Evolutionary conservation across 140 eudicot species (phyloP), one percentile per base, ranked within the genome.

Genomic region (Ambrosia hybrid): DNA sequence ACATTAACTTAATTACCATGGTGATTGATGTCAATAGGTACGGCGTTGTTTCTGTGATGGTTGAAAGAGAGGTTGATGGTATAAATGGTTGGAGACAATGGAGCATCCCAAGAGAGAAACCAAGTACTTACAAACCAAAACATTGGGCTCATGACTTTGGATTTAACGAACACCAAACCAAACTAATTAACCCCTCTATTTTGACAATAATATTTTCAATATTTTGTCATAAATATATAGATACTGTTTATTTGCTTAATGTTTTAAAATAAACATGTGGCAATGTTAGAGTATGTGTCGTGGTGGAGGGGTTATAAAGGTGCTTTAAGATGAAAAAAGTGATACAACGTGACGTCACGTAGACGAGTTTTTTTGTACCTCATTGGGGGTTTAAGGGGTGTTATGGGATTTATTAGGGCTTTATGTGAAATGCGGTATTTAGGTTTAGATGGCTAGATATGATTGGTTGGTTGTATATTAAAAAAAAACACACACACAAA

Each of bases 101-200:
- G n/a, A 53, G 82, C 72, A 56, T 65, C 69, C 78, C 82, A 78
- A 78, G 78, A 78, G 64, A 72, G 77, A 78, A 78, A 51, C 11
- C 37, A 65, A 70, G 71, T 52, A 71, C 67, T 13, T 77, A 70
- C 77, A 77, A 77, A 16, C 6, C 51, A 61, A 77, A 78, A 78
- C 82, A 78, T 78, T 71, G 82, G 78, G 82, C 82, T 65, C 11
- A 12, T 33, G 0, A 55, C 82, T 72, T 72, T 72, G 82, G 69
- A 78, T 9, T 66, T 78, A 78, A 78, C 82, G 82, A 78, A 71
- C 65, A 13, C 38, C 26, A 2, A 6, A 26, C 69, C 51, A 43
- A 57, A 48, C 21, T 36, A 49, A 73, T 21, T 21, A 21, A 21
- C 52, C 69, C 70, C 69, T 39, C 63, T 6, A 11, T 61, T 68